phyloP scores from a whole-genome alignment of 176 grass and related monocot species.

The Saccharum spontaneum region DNA sequence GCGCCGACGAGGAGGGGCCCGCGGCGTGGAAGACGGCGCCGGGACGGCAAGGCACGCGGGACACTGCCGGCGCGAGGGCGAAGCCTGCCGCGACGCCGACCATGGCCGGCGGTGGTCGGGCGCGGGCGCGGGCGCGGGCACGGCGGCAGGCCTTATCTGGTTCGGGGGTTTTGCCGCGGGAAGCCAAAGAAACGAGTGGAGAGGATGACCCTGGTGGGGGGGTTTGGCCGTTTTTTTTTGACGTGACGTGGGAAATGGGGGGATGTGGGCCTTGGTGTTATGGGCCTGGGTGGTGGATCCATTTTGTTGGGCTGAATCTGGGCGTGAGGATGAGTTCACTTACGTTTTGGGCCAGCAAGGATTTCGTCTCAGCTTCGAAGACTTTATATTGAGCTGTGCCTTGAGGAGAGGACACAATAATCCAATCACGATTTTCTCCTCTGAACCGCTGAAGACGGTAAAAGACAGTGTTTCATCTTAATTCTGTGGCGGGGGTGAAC shows the following conservation, averaged over 20 bases:
- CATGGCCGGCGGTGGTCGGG: conserved; percentile 39
- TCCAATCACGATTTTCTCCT: background rate
- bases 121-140: background rate
- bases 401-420: too few species aligned
- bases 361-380: background rate
- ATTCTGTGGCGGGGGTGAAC: background rate
- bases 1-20: conserved; percentile 15
- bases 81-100: conserved; percentile 55
- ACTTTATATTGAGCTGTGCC: too few species aligned
- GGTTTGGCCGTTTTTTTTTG: background rate
- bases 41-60: background rate
- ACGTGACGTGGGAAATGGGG: background rate
- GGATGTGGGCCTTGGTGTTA: background rate
- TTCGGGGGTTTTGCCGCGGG: conserved; percentile 46
- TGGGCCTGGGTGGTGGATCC: too few species aligned
- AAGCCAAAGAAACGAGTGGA: conserved; percentile 31
- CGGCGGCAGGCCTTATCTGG: conserved; percentile 49
- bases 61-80: conserved; percentile 13
- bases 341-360: background rate
- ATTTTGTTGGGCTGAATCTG: background rate
- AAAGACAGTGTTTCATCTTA: background rate
- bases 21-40: background rate
- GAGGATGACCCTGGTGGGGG: background rate
- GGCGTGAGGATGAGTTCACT: background rate
- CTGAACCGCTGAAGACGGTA: background rate